Evolutionary conservation across 2,329 filamentous ascomycete genomes (phyloP).

Genomic region (Pyrenophora graminea): DNA sequence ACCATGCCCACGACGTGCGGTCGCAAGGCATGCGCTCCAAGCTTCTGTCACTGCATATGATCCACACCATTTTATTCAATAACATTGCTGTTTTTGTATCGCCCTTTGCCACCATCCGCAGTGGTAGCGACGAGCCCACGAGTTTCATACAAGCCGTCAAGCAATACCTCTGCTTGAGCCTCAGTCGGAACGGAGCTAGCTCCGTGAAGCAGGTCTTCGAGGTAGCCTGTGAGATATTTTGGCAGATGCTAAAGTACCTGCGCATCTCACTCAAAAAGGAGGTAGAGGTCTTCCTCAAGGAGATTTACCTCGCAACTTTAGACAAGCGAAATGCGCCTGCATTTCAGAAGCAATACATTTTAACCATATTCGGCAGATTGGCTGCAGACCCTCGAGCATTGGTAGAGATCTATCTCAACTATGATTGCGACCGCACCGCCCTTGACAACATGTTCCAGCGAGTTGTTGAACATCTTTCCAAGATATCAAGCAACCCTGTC

Average conservation of each 20-base stretch:
- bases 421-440: conserved; percentile 90
- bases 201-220: conserved; percentile 92
- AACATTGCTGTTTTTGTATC: conserved; percentile 90
- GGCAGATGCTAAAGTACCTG: conserved; percentile 94
- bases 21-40: conserved; percentile 98
- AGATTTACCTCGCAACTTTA: conserved; percentile 91
- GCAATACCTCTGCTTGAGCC: conserved; percentile 92
- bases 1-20: conserved; percentile 89
- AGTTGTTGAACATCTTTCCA: conserved; percentile 90
- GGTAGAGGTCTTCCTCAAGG: conserved; percentile 95
- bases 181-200: conserved; percentile 93
- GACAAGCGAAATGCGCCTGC: conserved; percentile 84
- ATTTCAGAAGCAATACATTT: conserved; percentile 90
- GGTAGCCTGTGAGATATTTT: conserved; percentile 95
- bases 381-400: conserved; percentile 84
- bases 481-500: conserved; percentile 79
- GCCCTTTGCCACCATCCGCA: conserved; percentile 87
- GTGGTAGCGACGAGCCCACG: conserved; percentile 86
- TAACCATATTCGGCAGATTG: conserved; percentile 81
- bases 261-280: conserved; percentile 97
- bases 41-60: conserved; percentile 89
- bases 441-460: conserved; percentile 96
- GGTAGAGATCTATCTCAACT: conserved; percentile 96
- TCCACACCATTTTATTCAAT: conserved; percentile 94
- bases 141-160: conserved; percentile 94